Evolutionary conservation across 2,329 filamentous ascomycete genomes (phyloP), one percentile per base, ranked within the genome.

Genomic region (Pseudocercospora pini-densiflorae): DNA sequence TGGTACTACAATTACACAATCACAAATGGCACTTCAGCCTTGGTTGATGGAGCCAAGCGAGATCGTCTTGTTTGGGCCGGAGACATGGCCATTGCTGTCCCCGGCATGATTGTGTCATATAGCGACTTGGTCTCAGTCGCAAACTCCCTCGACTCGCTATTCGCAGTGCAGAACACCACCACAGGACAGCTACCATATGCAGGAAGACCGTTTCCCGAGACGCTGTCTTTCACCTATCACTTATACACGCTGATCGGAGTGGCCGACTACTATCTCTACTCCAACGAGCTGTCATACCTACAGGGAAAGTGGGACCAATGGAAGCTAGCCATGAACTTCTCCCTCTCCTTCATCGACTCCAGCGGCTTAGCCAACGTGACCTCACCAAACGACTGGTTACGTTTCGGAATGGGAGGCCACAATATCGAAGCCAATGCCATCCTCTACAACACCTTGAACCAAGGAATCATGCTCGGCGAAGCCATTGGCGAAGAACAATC

Each of bases 11-110:
- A 81, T 55, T 76, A 72, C 23, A 81, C 81, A 0, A 80, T 82
- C 53, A 76, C 79, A 0, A 78, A 79, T 43, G 79, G 79, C 0
- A 75, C 69, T 0, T 78, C 76, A 16, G 73, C 74, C 3, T 68
- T 82, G 8, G 77, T 79, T 0, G 87, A 89, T 72, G 87, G 87
- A 14, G 85, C 85, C 1, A 89, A 89, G 73, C 80, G 87, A 33
- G 87, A 89, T 71, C 81, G 86, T 8, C 78, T 86, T 19, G 84
- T 89, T 2, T 89, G 87, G 86, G 83, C 87, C 10, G 87, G 87
- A 1, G 88, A 90, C 72, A 86, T 89, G 80, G 82, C 82, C 4
- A 85, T 84, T 59, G 82, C 82, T 1, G 81, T 85, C 0, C 82
- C 81, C 1, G 77, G 78, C 4, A 77, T 79, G 0, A 85, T 86